Percentiles rank a stretch among this genome's conserved stretches.
phyloP scores from a whole-genome alignment of 2,329 filamentous ascomycete species.

The Aspergillus spinulosporus region DNA sequence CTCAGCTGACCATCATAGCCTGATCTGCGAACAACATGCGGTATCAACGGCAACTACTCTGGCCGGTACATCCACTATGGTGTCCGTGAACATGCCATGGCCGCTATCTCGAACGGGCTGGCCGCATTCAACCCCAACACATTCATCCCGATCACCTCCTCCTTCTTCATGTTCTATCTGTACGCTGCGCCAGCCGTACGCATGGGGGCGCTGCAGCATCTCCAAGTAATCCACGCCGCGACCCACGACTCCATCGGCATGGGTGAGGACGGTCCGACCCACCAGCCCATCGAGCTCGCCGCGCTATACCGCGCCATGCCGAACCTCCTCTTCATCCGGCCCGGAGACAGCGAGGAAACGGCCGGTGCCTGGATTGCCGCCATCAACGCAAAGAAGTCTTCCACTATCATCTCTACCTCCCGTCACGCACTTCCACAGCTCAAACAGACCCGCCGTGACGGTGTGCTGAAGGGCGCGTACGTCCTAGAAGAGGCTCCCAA shows the following conservation, averaged over 20 bases:
- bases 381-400: slow-evolving; percentile 39
- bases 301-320: slow-evolving; percentile 63
- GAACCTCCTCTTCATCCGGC: slow-evolving; percentile 61
- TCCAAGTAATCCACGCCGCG: slow-evolving; percentile 60
- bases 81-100: slow-evolving; percentile 64
- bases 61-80: slow-evolving; percentile 58
- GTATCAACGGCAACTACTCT: slow-evolving; percentile 53
- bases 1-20: slow-evolving; percentile 25
- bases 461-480: slow-evolving; percentile 45
- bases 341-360: slow-evolving; percentile 59
- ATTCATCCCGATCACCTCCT: slow-evolving; percentile 59
- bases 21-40: slow-evolving; percentile 29
- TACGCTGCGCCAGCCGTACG: slow-evolving; percentile 59
- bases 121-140: slow-evolving; percentile 59
- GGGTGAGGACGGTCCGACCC: slow-evolving; percentile 63
- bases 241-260: slow-evolving; percentile 63
- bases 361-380: slow-evolving; percentile 48
- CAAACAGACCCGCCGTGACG: slow-evolving; percentile 38
- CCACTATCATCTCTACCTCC: slow-evolving; percentile 48
- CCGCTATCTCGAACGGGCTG: slow-evolving; percentile 77
- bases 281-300: slow-evolving; percentile 61
- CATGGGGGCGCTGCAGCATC: slow-evolving; percentile 59
- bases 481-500: slow-evolving; percentile 39
- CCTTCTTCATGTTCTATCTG: slow-evolving; percentile 66
- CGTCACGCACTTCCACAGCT: slow-evolving; percentile 46